These are phyloP conservation scores for Mercurialis annua DNA, from an alignment of 345 rosid genomes.

Conservation along the genomic window DNA sequence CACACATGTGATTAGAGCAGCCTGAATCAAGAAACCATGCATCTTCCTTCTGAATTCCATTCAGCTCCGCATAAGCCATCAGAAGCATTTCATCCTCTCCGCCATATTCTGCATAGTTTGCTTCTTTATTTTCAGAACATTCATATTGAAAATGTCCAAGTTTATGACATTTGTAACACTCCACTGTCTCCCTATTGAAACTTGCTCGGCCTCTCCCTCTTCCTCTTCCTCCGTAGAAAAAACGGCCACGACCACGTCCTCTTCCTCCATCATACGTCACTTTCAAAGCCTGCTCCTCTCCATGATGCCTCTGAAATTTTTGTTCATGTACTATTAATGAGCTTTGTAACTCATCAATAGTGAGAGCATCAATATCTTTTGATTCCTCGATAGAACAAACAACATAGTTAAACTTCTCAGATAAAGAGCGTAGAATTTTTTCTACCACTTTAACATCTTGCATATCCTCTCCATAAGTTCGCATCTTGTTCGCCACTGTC, in stretches of 20 bases:
- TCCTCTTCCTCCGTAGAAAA: too few species aligned
- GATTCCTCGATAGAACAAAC: too few species aligned
- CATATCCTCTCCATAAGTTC: constrained; percentile 1
- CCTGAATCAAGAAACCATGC: constrained; percentile 10
- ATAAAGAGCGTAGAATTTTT: background rate
- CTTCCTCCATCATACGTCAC: background rate
- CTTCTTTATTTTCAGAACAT: background rate
- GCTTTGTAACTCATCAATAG: constrained; percentile 14
- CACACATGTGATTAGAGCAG: constrained; percentile 11
- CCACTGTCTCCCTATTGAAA: background rate
- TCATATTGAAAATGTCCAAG: constrained; percentile 6
- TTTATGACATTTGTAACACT: background rate
- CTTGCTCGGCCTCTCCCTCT: background rate
- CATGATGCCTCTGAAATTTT: background rate
- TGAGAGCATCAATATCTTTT: background rate
- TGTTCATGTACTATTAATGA: constrained; percentile 3
- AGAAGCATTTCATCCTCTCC: constrained; percentile 12
- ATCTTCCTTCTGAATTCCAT: background rate
- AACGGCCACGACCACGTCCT: background rate
- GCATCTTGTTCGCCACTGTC: background rate
- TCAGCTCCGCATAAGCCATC: background rate
- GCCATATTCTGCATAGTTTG: background rate
- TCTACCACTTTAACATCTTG: background rate
- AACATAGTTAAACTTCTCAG: background rate
- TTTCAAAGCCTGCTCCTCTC: background rate